A percentile compares a stretch with the other conserved stretches of the same genome.
phyloP scores from a whole-genome alignment of 108 stramenopile species.

The Halocafeteria seosinensis region DNA sequence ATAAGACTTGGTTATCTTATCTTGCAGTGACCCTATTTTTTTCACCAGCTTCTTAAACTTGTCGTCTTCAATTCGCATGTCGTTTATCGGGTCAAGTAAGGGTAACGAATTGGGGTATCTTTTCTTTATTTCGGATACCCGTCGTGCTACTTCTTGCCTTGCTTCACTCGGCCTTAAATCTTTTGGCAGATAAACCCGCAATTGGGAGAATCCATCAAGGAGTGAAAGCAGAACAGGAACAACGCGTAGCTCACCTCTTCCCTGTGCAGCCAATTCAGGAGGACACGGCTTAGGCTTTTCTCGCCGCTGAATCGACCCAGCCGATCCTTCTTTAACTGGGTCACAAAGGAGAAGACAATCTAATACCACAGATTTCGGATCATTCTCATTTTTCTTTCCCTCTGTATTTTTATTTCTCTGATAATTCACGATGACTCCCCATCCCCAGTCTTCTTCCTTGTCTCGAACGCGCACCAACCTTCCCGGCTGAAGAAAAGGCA shows the following conservation, averaged over 20 bases:
- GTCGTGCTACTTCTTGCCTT: slow-evolving; percentile 40
- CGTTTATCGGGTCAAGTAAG: slow-evolving; percentile 66
- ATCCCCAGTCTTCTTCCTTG: slow-evolving; percentile 46
- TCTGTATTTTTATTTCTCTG: too few species aligned
- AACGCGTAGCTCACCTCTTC: slow-evolving; percentile 40
- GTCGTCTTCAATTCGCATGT: slow-evolving; percentile 54
- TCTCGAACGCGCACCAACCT: slow-evolving; percentile 37
- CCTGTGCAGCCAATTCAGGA: not conserved
- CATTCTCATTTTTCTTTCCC: not conserved
- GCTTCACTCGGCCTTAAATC: slow-evolving; percentile 44
- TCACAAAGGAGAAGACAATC: not conserved
- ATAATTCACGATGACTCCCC: slow-evolving; percentile 57
- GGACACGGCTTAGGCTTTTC: not conserved
- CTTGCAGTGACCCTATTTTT: not conserved
- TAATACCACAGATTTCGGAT: not conserved
- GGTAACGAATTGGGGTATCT: slow-evolving; percentile 55
- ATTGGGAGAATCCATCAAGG: slow-evolving; percentile 59
- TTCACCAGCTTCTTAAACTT: not conserved
- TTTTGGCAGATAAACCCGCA: slow-evolving; percentile 54
- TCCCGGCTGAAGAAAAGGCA: slow-evolving; percentile 73
- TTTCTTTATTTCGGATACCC: slow-evolving; percentile 54
- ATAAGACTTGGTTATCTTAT: not conserved
- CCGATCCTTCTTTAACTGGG: not conserved
- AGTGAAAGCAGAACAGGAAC: slow-evolving; percentile 51
- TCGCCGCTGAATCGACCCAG: not conserved